A percentile compares a stretch with the other conserved stretches of the same genome.
Evolutionary conservation across 2,329 filamentous ascomycete species (phyloP).

Genomic region (Cercospora sp.): DNA sequence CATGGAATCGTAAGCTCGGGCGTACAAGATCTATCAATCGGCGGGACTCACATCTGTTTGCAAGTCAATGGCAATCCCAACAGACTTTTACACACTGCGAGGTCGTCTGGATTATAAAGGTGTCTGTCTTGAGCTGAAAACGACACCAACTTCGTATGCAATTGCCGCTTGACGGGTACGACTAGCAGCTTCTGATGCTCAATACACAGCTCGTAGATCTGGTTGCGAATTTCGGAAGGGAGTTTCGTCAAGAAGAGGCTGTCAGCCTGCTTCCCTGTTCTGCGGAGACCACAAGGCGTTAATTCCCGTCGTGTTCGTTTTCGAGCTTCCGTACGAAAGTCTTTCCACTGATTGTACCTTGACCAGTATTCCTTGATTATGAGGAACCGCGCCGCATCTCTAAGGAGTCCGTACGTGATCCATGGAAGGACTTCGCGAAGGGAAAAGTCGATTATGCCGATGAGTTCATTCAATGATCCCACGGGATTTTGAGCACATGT

Average conservation of each 20-base stretch:
- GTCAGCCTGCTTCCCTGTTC: not conserved
- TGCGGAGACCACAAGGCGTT: not conserved
- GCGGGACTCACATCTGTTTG: not conserved
- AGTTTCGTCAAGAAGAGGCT: slow-evolving; percentile 1
- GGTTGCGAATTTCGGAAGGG: slow-evolving; percentile 4
- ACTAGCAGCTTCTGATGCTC: not conserved
- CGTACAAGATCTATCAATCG: too few relatives aligned
- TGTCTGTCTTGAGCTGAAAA: not conserved
- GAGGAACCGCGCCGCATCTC: not conserved
- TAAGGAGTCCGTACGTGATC: not conserved
- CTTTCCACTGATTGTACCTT: not conserved
- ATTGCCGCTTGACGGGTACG: not conserved
- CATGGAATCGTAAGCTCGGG: not conserved
- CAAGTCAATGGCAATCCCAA: slow-evolving; percentile 1
- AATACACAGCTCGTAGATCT: not conserved
- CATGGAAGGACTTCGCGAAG: not conserved
- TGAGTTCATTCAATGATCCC: not conserved
- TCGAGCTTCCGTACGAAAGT: not conserved
- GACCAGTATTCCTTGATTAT: not conserved
- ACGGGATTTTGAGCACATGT: not conserved
- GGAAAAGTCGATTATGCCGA: not conserved
- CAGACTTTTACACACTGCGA: not conserved
- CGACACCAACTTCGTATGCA: not conserved
- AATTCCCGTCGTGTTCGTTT: not conserved
- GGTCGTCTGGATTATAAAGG: not conserved